phyloP scores from a whole-genome alignment of 805 yeast species.

The Candida krabiensis region DNA sequence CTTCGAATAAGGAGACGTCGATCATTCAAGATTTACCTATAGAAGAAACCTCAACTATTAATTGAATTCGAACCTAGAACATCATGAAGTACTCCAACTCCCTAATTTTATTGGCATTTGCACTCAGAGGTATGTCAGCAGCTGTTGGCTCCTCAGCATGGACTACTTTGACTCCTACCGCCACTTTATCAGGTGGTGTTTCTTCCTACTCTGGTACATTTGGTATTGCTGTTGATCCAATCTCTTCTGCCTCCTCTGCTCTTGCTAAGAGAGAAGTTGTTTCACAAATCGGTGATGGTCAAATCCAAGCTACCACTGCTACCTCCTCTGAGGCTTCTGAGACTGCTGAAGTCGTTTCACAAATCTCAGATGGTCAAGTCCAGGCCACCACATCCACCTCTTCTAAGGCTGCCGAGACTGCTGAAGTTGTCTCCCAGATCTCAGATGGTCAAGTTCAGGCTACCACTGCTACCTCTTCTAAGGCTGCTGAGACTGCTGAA shows the following conservation, averaged over 20 bases:
- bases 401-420: conserved; percentile 18
- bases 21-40: too few species aligned
- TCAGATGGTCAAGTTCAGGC: conserved; percentile 61
- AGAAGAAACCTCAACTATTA: too few species aligned
- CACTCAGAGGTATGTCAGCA: conserved; percentile 50
- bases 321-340: conserved; percentile 29
- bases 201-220: conserved; percentile 53
- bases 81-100: conserved; percentile 43
- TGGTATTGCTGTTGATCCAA: conserved; percentile 68
- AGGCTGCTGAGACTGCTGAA: conserved; percentile 31
- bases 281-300: conserved; percentile 51
- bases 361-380: conserved; percentile 49
- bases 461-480: conserved; percentile 33
- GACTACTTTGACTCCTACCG: conserved; percentile 65
- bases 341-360: conserved; percentile 29
- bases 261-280: conserved; percentile 35
- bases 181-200: conserved; percentile 44
- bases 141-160: conserved; percentile 59
- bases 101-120: conserved; percentile 39
- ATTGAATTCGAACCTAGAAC: too few species aligned
- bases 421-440: conserved; percentile 50
- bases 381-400: conserved; percentile 29
- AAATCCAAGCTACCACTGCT: conserved; percentile 45
- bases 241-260: conserved; percentile 35
- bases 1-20: too few species aligned